A percentile compares a stretch with the other conserved stretches of the same genome.
phyloP scores from a whole-genome alignment of 257 asterid genomes.

The Ocimum tenuiflorum region DNA sequence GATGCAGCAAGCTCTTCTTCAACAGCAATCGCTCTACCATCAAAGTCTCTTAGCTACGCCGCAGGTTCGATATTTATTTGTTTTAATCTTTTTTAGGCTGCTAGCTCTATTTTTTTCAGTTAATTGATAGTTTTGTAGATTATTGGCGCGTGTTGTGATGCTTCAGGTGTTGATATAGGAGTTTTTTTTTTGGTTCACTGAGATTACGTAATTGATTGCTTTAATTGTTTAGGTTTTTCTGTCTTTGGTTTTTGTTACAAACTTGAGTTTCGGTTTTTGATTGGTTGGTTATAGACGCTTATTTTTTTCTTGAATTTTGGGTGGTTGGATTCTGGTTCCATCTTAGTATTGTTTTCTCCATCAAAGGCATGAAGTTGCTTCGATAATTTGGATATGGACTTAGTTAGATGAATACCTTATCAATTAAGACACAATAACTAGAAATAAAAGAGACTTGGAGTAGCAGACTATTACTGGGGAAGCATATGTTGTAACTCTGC shows the following conservation, averaged over 20 bases:
- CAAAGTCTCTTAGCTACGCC: conserved; percentile 91
- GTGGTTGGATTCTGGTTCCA: background rate
- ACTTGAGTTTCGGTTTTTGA: too few species aligned
- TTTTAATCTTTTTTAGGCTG: background rate
- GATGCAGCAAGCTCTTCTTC: conserved; percentile 96
- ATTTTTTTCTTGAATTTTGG: background rate
- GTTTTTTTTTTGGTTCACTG: too few species aligned
- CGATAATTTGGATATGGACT: background rate
- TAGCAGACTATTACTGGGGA: too few species aligned
- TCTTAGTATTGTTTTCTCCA: background rate
- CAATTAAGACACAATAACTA: background rate
- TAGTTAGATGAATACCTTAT: background rate
- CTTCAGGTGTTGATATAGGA: too few species aligned
- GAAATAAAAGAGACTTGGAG: too few species aligned
- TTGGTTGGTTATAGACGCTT: background rate
- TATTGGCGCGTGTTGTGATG: background rate
- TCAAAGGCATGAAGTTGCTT: background rate
- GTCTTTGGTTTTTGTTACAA: too few species aligned
- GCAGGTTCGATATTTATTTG: conserved; percentile 42
- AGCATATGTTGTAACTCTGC: too few species aligned
- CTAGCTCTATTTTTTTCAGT: background rate
- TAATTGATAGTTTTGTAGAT: background rate
- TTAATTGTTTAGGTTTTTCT: too few species aligned
- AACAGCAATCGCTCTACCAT: conserved; percentile 81
- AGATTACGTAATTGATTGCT: too few species aligned